These are phyloP conservation scores for Cornus kousa DNA, from an alignment of 148 eudicot genomes.

Conservation along the genomic window DNA sequence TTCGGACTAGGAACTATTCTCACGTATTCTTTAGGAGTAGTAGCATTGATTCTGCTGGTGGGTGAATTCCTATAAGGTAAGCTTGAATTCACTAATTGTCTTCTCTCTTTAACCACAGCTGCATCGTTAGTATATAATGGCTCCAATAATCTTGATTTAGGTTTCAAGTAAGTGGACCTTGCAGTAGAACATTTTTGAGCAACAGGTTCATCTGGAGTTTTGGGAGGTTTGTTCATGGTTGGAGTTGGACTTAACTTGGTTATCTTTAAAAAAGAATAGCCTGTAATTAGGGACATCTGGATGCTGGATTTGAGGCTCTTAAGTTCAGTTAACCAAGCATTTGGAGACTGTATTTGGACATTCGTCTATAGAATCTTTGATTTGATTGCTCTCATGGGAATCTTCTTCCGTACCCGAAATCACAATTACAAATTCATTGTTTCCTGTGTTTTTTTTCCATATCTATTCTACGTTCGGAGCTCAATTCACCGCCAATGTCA, in stretches of 20 bases:
- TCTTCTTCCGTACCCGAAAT: slow-evolving; percentile 26
- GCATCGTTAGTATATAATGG: slow-evolving; percentile 39
- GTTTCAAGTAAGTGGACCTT: slow-evolving; percentile 43
- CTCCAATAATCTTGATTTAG: slow-evolving; percentile 72
- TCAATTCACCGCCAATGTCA: no score
- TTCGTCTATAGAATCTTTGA: background rate
- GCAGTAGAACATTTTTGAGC: slow-evolving; percentile 30
- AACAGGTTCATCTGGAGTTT: slow-evolving; percentile 22
- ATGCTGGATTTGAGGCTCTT: slow-evolving; percentile 6
- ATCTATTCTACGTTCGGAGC: no score
- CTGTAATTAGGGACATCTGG: slow-evolving; percentile 2
- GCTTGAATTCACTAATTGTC: slow-evolving; percentile 13
- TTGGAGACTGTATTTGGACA: background rate
- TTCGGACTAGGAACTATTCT: slow-evolving; percentile 35
- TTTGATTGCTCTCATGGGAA: slow-evolving; percentile 3
- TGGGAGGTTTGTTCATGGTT: slow-evolving; percentile 23
- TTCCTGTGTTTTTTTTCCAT: slow-evolving; percentile 12
- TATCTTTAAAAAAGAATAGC: slow-evolving; percentile 28
- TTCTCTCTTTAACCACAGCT: slow-evolving; percentile 26
- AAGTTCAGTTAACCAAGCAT: background rate
- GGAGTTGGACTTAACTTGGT: slow-evolving; percentile 32
- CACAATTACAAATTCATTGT: slow-evolving; percentile 26
- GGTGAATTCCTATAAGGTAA: slow-evolving; percentile 40
- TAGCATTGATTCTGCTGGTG: background rate
- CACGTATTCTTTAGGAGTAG: slow-evolving; percentile 21